Percentiles rank a stretch among this genome's conserved stretches.
Evolutionary conservation across 345 rosid species (phyloP).

Genomic region (Melastoma malabathricum): DNA sequence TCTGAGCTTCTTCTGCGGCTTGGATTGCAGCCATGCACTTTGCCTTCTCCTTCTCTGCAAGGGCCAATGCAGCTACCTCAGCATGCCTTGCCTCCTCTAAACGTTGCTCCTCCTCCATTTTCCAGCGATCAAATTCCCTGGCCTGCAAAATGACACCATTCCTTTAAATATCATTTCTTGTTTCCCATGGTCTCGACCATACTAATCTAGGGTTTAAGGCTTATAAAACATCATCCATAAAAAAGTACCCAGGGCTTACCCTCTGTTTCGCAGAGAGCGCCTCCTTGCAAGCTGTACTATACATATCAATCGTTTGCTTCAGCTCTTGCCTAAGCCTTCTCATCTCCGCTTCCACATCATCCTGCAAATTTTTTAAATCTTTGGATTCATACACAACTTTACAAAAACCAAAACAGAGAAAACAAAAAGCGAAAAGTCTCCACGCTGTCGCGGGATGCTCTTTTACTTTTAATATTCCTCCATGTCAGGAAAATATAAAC

Average conservation of each 20-base stretch:
- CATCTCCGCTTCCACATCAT: constrained; percentile 75
- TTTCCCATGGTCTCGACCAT: background rate
- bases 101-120: constrained; percentile 33
- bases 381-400: background rate
- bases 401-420: background rate
- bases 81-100: constrained; percentile 35
- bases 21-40: constrained; percentile 46
- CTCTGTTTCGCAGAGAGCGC: constrained; percentile 50
- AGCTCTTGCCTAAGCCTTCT: constrained; percentile 64
- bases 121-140: constrained; percentile 42
- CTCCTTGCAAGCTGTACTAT: constrained; percentile 63
- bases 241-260: constrained; percentile 15
- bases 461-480: too few species aligned
- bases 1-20: constrained; percentile 48
- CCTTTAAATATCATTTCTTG: background rate
- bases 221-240: background rate
- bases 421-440: background rate
- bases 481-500: too few species aligned
- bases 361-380: constrained; percentile 26
- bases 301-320: constrained; percentile 66
- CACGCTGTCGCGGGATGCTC: too few species aligned
- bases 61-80: constrained; percentile 46
- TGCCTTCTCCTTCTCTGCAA: constrained; percentile 46
- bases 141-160: constrained; percentile 20
- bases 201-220: background rate